Evolutionary conservation across 495 filamentous ascomycete species (phyloP).

Genomic region (Penicillium mononematosum): DNA sequence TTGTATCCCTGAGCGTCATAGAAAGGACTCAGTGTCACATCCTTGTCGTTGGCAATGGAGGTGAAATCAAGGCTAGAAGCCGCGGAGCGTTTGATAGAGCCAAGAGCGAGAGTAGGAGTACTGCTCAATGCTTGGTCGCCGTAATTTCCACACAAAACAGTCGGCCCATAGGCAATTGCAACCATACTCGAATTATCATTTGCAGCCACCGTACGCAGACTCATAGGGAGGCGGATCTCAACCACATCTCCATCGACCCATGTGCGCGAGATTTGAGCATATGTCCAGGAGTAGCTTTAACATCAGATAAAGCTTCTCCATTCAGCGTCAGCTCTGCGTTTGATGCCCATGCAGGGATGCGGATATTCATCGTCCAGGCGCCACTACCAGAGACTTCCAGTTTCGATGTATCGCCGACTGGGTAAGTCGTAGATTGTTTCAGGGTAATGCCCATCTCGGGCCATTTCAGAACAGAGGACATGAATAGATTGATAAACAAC

Average conservation of each 20-base stretch:
- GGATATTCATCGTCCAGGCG: constrained; percentile 1
- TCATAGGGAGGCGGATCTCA: constrained; percentile 1
- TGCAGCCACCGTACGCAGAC: not conserved
- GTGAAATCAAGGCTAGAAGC: not conserved
- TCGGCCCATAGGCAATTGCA: not conserved
- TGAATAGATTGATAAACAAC: constrained; percentile 1
- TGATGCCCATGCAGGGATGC: constrained; percentile 2
- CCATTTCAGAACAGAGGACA: constrained; percentile 1
- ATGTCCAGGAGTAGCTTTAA: not conserved
- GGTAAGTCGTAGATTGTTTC: constrained; percentile 1
- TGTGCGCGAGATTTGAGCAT: not conserved
- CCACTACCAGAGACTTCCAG: not conserved
- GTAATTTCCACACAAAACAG: not conserved
- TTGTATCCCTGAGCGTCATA: constrained; percentile 6
- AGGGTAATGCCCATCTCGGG: not conserved
- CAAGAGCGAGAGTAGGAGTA: constrained; percentile 1
- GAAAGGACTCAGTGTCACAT: not conserved
- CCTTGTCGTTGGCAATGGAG: not conserved
- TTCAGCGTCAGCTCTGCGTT: constrained; percentile 1
- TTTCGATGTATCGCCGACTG: not conserved
- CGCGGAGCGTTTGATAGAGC: not conserved
- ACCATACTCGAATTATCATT: not conserved
- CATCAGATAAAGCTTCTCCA: not conserved
- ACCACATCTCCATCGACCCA: constrained; percentile 1
- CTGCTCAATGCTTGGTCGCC: not conserved